phyloP scores from a whole-genome alignment of 23 red algal species.

The Rhodosorus marinus region DNA sequence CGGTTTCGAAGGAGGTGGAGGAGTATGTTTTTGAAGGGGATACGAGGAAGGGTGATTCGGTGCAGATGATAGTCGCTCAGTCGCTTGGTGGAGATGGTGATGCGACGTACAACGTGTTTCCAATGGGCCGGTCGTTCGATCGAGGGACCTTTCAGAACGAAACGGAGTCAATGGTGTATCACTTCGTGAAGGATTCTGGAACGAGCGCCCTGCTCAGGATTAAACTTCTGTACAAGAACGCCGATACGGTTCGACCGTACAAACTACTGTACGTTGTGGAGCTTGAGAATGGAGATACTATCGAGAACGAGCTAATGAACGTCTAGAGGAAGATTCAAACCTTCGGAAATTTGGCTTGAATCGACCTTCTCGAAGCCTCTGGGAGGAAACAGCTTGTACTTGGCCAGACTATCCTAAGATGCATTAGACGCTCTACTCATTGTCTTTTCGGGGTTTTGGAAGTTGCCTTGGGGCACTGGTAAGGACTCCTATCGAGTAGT shows the following conservation, averaged over 20 bases:
- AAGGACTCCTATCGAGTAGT: too few species aligned
- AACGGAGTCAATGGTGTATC: slow-evolving; percentile 29
- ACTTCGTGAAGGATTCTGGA: slow-evolving; percentile 12
- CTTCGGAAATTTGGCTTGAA: too few species aligned
- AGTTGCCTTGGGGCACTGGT: too few species aligned
- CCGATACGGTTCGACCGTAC: slow-evolving; percentile 26
- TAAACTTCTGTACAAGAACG: slow-evolving; percentile 20
- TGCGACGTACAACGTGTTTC: slow-evolving; percentile 30
- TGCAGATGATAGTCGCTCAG: slow-evolving; percentile 22
- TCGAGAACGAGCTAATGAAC: slow-evolving; percentile 43
- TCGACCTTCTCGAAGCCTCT: too few species aligned
- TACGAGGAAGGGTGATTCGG: slow-evolving; percentile 16
- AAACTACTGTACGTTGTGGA: slow-evolving; percentile 35
- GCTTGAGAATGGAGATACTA: slow-evolving; percentile 30
- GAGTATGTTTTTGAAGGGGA: slow-evolving; percentile 21
- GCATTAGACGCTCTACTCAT: too few species aligned
- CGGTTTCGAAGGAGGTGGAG: slow-evolving; percentile 10
- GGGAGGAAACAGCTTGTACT: too few species aligned
- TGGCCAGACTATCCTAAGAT: too few species aligned
- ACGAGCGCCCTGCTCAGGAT: slow-evolving; percentile 16
- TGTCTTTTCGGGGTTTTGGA: too few species aligned
- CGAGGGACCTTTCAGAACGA: slow-evolving; percentile 34
- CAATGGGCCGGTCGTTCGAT: slow-evolving; percentile 33
- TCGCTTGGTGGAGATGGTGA: slow-evolving; percentile 36
- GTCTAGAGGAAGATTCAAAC: too few species aligned